These are phyloP conservation scores for Boletus edulis DNA, from an alignment of 768 basidiomycete genomes.

Conservation along the genomic window DNA sequence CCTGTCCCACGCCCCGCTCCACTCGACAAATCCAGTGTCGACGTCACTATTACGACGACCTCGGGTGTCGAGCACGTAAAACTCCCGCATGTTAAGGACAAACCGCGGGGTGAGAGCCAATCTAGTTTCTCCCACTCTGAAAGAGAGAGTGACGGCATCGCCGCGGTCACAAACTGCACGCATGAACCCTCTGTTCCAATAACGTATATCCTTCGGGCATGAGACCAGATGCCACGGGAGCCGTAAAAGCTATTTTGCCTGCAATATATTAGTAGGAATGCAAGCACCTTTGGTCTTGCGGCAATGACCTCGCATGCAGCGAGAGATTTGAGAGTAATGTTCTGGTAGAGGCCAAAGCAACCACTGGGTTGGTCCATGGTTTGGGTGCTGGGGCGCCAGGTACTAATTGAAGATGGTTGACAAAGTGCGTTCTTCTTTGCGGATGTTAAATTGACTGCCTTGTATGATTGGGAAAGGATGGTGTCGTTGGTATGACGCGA, in stretches of 20 bases:
- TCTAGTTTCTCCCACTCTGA: constrained; percentile 84
- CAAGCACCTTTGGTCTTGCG: constrained; percentile 77
- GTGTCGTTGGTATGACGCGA: constrained; percentile 34
- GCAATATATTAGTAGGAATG: constrained; percentile 37
- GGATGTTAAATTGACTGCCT: constrained; percentile 80
- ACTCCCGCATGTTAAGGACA: too few relatives aligned
- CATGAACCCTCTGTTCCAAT: constrained; percentile 81
- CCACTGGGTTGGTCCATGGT: constrained; percentile 55
- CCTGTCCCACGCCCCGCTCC: too few relatives aligned
- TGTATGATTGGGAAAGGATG: constrained; percentile 82
- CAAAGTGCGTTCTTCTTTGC: constrained; percentile 77
- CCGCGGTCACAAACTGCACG: constrained; percentile 42
- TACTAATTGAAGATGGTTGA: constrained; percentile 56
- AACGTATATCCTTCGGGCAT: constrained; percentile 96
- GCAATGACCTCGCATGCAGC: constrained; percentile 72
- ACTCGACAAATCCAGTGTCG: too few relatives aligned
- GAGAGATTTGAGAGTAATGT: constrained; percentile 58
- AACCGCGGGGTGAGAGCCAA: constrained; percentile 45
- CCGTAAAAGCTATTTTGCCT: constrained; percentile 95
- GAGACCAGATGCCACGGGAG: constrained; percentile 82
- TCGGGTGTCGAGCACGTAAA: too few relatives aligned
- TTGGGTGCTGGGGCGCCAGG: constrained; percentile 26
- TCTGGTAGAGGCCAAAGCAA: constrained; percentile 89
- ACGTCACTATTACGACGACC: too few relatives aligned
- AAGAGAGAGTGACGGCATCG: constrained; percentile 55